Base-by-base conservation (phyloP, 805 yeast species). In the Ogataea henricii region DNA sequence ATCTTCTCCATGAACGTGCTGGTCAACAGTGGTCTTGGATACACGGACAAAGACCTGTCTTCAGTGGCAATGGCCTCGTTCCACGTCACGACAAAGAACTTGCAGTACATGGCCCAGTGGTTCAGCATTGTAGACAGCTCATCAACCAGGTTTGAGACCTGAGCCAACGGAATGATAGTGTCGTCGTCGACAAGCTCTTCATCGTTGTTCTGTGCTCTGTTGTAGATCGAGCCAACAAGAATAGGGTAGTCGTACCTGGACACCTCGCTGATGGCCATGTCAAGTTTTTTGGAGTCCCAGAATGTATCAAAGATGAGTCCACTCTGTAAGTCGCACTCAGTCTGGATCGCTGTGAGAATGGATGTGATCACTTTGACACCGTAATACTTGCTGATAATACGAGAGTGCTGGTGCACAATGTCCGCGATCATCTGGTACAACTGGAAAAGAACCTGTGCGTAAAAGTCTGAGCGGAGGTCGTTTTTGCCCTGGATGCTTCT, bases 291-390 rank as follows among this genome's bases (percentile, higher is more conserved):
- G 23, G 80, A 76, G 56, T 91, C 97, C 70, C 83, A 79, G 59
- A 88, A 89, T 0, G 94, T 87, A 64, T 92, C 98, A 46, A 87
- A 74, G 3, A 94, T 87, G 37, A 94, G 72, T 0, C 96, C 95
- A 21, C 92, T 85, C 62, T 94, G 99, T n/a, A 91, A 74, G 62
- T 94, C 99, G 25, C 94, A 84, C 62, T 94, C 99, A 42, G 79
- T 72, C 66, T 92, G 96, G 26, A 94, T 84, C 42, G 79, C 79
- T 16, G 78, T 80, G 56, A 91, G 75, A 8, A 92, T 90, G 27
- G 76, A 75, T 2, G 76, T 68, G 73, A 91, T 82, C 13, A 83
- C 82, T 8, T 68, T 53, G 2, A 70, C 69, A 16, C 92, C 96
- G 61, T 94, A 94, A 61, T 83, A 85, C 41, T 74, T 75, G 35